phyloP scores from a whole-genome alignment of 371 early-diverging fungal species.

The Mycotypha africana region DNA sequence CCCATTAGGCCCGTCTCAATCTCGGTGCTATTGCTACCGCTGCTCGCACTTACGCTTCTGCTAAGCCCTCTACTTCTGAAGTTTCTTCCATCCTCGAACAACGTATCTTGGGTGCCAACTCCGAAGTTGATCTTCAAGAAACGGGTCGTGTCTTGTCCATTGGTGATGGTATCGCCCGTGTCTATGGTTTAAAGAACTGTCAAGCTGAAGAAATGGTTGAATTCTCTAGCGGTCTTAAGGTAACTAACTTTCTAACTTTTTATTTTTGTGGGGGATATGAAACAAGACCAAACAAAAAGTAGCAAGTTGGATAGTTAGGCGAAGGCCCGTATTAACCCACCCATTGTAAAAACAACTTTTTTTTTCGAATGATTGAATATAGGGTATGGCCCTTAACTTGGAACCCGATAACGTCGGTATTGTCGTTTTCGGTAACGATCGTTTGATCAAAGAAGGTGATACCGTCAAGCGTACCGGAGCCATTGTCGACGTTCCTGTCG shows the following conservation, averaged over 20 bases:
- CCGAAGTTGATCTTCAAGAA: constrained; percentile 85
- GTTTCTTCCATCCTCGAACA: constrained; percentile 90
- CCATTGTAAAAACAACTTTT: neutral
- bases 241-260: constrained; percentile 13
- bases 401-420: constrained; percentile 98
- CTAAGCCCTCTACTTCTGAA: constrained; percentile 73
- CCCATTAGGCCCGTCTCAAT: constrained; percentile 50
- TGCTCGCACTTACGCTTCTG: constrained; percentile 50
- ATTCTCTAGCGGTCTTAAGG: constrained; percentile 94
- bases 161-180: constrained; percentile 99
- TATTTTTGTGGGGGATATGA: too few relatives aligned
- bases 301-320: too few relatives aligned
- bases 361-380: too few relatives aligned
- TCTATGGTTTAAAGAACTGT: constrained; percentile 94
- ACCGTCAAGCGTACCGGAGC: constrained; percentile 95
- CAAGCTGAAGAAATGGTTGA: constrained; percentile 99
- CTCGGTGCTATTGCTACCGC: constrained; percentile 51
- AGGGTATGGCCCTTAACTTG: constrained; percentile 97
- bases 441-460: constrained; percentile 87
- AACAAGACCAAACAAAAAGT: too few relatives aligned
- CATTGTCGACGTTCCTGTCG: constrained; percentile 95
- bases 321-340: neutral
- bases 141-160: constrained; percentile 97
- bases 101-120: constrained; percentile 82
- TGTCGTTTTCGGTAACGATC: constrained; percentile 98